phyloP scores from a whole-genome alignment of 371 early-diverging fungal species.

The Mucor mucedo region DNA sequence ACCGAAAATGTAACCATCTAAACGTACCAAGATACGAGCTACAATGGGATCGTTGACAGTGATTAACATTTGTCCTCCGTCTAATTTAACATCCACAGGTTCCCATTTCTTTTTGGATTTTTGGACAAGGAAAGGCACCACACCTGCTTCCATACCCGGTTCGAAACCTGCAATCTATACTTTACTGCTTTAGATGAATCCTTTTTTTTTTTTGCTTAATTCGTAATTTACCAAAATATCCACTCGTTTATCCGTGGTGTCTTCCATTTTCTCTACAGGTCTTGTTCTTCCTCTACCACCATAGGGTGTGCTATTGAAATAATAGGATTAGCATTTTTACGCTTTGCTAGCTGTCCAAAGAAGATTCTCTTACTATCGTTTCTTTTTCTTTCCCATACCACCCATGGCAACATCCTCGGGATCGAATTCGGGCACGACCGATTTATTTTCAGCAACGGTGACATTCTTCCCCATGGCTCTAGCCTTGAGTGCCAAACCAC shows the following conservation, averaged over 20 bases:
- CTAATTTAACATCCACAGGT: constrained; percentile 40
- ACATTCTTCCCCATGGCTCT: constrained; percentile 31
- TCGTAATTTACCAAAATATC: constrained; percentile 36
- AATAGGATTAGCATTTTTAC: background rate
- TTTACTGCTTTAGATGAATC: background rate
- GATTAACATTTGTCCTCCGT: constrained; percentile 39
- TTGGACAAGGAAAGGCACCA: constrained; percentile 42
- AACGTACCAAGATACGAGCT: constrained; percentile 43
- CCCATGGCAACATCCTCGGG: constrained; percentile 44
- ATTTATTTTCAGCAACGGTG: constrained; percentile 31
- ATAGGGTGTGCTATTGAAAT: constrained; percentile 40
- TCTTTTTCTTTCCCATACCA: constrained; percentile 40
- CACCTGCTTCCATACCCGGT: constrained; percentile 38
- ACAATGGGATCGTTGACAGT: constrained; percentile 41
- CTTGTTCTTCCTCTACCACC: constrained; percentile 29
- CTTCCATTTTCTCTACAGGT: constrained; percentile 10
- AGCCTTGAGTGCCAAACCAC: constrained; percentile 31
- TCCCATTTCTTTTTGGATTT: constrained; percentile 52
- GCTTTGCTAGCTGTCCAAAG: background rate
- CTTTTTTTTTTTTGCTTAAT: background rate
- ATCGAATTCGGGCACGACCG: constrained; percentile 20
- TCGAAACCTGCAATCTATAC: constrained; percentile 41
- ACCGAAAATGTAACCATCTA: constrained; percentile 54
- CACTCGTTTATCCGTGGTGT: constrained; percentile 26
- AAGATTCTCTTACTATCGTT: constrained; percentile 34